Conservation (phyloP, 2,329 filamentous ascomycete species). For the Diplodia intermedia region DNA sequence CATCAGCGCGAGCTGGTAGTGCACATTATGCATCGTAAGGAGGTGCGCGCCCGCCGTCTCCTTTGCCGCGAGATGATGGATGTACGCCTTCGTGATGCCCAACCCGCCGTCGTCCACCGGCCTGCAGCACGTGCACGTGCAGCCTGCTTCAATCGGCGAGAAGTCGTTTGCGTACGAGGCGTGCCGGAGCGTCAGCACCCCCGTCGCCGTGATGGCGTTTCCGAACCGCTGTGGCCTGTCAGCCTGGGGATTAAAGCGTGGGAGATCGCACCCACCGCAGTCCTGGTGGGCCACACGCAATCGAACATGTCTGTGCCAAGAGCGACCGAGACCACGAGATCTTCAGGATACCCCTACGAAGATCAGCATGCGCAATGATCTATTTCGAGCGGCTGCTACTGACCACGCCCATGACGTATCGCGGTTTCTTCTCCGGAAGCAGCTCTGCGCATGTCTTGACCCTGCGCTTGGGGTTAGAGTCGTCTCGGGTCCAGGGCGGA, state of each 20-base stretch:
- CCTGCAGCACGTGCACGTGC: constrained; percentile 79
- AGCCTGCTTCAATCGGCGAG: constrained; percentile 80
- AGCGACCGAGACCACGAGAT: constrained; percentile 90
- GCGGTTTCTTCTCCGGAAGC: constrained; percentile 88
- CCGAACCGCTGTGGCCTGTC: constrained; percentile 71
- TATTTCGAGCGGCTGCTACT: constrained; percentile 3
- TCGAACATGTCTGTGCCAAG: constrained; percentile 99
- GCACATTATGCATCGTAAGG: constrained; percentile 94
- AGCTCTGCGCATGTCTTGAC: constrained; percentile 84
- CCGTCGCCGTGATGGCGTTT: constrained; percentile 83
- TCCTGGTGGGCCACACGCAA: constrained; percentile 97
- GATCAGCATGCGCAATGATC: constrained; percentile 18
- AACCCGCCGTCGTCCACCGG: constrained; percentile 71
- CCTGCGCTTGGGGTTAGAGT: background rate
- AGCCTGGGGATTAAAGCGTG: constrained; percentile 3
- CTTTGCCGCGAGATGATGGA: constrained; percentile 90
- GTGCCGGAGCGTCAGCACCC: constrained; percentile 85
- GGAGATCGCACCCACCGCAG: constrained; percentile 65
- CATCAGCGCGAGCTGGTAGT: constrained; percentile 90
- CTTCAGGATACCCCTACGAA: constrained; percentile 79
- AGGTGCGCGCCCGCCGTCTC: constrained; percentile 89
- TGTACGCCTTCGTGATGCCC: constrained; percentile 84
- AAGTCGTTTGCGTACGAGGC: constrained; percentile 80
- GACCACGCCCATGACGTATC: constrained; percentile 95
- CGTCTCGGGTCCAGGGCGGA: constrained; percentile 41